phyloP scores from a whole-genome alignment of 495 filamentous ascomycete species.

The Neurospora terricola region DNA sequence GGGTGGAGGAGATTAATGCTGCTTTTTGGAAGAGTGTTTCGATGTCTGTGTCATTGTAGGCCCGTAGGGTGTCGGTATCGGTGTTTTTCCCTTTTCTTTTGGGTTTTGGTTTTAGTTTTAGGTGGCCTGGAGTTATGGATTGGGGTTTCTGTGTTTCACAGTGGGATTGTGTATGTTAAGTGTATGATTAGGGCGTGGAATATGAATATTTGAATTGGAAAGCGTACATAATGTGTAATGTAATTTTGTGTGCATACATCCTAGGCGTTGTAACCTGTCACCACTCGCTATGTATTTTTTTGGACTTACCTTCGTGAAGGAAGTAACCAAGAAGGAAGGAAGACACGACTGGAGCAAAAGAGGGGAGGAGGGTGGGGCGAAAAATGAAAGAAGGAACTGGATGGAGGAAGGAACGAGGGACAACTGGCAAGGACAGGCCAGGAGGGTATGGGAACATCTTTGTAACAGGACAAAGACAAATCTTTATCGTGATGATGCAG shows the following conservation, averaged over 20 bases:
- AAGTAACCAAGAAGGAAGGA: background rate
- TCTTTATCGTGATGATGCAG: background rate
- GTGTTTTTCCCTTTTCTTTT: background rate
- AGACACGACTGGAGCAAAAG: background rate
- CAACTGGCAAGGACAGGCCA: too few species aligned
- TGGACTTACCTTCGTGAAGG: too few species aligned
- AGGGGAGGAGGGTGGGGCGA: background rate
- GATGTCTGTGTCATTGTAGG: constrained; percentile 8
- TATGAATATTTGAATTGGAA: background rate
- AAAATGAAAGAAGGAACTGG: background rate
- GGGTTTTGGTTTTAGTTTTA: background rate
- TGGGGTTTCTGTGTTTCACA: background rate
- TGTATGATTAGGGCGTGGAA: background rate
- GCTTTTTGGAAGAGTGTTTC: constrained; percentile 35
- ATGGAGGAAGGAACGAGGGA: constrained; percentile 1
- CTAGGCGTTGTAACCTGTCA: too few species aligned
- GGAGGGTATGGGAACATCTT: background rate
- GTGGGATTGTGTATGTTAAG: too few species aligned
- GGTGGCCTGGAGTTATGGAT: background rate
- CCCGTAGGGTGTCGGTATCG: background rate
- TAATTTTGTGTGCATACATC: background rate
- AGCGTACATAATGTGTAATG: background rate
- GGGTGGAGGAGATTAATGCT: constrained; percentile 46
- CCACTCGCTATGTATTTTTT: too few species aligned
- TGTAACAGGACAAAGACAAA: background rate